Conservation (phyloP, 331 rosid genomes). For the Telfairia occidentalis region DNA sequence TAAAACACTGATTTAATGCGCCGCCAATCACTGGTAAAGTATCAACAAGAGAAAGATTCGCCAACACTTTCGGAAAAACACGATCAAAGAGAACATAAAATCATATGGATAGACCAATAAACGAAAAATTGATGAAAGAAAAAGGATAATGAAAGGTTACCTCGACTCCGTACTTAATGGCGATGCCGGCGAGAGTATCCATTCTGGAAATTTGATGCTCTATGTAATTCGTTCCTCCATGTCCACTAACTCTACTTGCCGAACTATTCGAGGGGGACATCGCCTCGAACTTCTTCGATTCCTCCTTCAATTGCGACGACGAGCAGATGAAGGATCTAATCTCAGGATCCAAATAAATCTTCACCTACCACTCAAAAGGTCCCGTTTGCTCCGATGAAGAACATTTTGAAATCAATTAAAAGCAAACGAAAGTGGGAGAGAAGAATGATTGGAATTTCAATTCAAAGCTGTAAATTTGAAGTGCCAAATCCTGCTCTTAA, state of each 20-base stretch:
- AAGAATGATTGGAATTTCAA: constrained; percentile 7
- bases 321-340: neutral
- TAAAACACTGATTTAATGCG: neutral
- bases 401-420: neutral
- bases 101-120: neutral
- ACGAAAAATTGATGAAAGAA: neutral
- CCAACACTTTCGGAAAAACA: neutral
- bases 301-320: constrained; percentile 19
- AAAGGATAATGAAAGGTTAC: constrained; percentile 22
- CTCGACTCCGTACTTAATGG: constrained; percentile 91
- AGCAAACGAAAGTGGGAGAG: neutral
- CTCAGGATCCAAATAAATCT: neutral
- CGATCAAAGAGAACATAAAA: neutral
- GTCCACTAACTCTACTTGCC: neutral
- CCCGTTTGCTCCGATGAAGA: constrained; percentile 3
- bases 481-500: neutral
- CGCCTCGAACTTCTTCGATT: constrained; percentile 21
- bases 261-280: constrained; percentile 10
- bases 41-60: neutral
- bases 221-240: constrained; percentile 33
- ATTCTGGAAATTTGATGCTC: constrained; percentile 66
- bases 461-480: neutral
- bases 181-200: constrained; percentile 84
- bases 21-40: neutral
- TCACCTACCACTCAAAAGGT: constrained; percentile 6